These are phyloP conservation scores for Hypoxylon intermedium DNA, from an alignment of 495 filamentous ascomycete species.

Conservation along the genomic window DNA sequence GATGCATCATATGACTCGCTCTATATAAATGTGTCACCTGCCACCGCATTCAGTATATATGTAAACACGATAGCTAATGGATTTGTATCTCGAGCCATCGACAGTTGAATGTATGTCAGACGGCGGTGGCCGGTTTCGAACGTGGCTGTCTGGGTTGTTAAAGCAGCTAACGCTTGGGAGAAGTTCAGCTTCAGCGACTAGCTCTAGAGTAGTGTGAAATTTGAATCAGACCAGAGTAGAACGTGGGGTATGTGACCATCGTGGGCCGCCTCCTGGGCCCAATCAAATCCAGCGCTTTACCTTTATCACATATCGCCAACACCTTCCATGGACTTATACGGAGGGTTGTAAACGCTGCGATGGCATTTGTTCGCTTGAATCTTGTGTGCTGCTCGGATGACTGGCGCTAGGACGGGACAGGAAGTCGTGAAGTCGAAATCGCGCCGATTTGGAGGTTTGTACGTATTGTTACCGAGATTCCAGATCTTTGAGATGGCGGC, in stretches of 20 bases:
- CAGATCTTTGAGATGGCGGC: conserved; percentile 7
- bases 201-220: not conserved
- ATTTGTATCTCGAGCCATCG: no score
- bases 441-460: conserved; percentile 16
- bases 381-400: conserved; percentile 6
- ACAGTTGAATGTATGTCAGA: no score
- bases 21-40: no score
- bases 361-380: conserved; percentile 17
- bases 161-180: no score
- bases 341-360: conserved; percentile 6
- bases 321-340: not conserved
- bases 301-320: conserved; percentile 1
- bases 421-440: conserved; percentile 22
- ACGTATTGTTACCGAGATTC: conserved; percentile 9
- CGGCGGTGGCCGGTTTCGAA: no score
- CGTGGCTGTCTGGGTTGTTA: no score
- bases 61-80: no score
- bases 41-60: no score
- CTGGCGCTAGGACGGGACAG: conserved; percentile 20
- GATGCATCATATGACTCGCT: no score
- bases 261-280: not conserved
- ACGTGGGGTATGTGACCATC: not conserved
- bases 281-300: not conserved
- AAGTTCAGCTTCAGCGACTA: no score
- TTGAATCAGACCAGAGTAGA: not conserved